These are phyloP conservation scores for Calocybe cyanea DNA, from an alignment of 768 basidiomycete species.

Conservation along the genomic window DNA sequence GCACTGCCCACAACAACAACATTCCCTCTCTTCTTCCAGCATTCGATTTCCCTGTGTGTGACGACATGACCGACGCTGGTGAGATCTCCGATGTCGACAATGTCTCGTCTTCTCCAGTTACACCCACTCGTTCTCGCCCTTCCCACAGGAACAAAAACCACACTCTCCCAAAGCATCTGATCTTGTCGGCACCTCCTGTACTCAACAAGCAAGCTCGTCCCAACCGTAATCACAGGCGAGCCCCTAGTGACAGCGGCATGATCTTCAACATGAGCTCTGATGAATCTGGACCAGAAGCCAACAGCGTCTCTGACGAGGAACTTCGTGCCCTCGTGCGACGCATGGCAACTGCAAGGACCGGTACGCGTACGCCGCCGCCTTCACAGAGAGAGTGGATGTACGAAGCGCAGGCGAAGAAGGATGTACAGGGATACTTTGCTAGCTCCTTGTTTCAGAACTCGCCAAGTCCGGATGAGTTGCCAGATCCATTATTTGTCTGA, in stretches of 20 bases:
- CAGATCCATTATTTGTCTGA: constrained; percentile 57
- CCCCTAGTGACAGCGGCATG: constrained; percentile 59
- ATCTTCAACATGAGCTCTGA: constrained; percentile 75
- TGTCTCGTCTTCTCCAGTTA: constrained; percentile 39
- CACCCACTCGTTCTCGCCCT: constrained; percentile 47
- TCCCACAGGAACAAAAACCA: constrained; percentile 30
- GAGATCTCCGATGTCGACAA: constrained; percentile 28
- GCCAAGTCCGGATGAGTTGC: constrained; percentile 78
- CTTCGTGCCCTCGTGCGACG: constrained; percentile 25
- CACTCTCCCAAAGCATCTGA: constrained; percentile 51
- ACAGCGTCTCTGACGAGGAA: constrained; percentile 30
- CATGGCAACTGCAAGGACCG: constrained; percentile 5
- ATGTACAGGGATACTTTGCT: constrained; percentile 57
- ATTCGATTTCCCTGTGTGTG: constrained; percentile 62
- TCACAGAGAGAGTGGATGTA: constrained; percentile 22
- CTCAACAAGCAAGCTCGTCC: constrained; percentile 8
- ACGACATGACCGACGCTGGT: constrained; percentile 58
- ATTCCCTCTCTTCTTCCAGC: constrained; percentile 15
- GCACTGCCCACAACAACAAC: constrained; percentile 19
- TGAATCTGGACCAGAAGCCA: constrained; percentile 30
- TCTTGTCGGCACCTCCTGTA: constrained; percentile 16
- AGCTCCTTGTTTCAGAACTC: constrained; percentile 86
- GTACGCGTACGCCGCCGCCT: constrained; percentile 9
- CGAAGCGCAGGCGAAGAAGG: constrained; percentile 27
- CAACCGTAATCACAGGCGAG: constrained; percentile 47